A percentile compares a stretch with the other conserved stretches of the same genome.
Conservation (phyloP, 345 rosid species). For the Clarkia xantiana region DNA sequence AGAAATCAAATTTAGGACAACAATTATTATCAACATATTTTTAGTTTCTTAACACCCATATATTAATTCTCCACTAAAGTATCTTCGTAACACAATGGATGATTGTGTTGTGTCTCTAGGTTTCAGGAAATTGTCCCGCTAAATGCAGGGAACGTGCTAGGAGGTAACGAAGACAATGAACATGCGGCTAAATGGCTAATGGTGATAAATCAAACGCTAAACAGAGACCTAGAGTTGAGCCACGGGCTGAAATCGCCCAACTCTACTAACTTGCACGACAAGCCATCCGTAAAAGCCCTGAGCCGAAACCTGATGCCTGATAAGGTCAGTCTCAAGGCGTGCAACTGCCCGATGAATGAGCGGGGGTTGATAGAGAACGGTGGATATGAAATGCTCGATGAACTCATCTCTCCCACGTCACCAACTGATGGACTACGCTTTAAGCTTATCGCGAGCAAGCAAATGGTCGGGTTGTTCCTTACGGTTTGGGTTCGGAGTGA, state of each 20-base stretch:
- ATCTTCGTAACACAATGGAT: too few relatives aligned
- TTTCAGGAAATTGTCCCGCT: slow-evolving; percentile 96
- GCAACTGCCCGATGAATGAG: slow-evolving; percentile 48
- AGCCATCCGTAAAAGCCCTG: slow-evolving; percentile 63
- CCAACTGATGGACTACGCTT: slow-evolving; percentile 26
- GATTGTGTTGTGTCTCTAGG: slow-evolving; percentile 22
- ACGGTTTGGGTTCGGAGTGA: slow-evolving; percentile 76
- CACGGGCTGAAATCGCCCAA: slow-evolving; percentile 19
- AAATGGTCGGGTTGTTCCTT: slow-evolving; percentile 90
- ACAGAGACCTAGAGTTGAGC: slow-evolving; percentile 27
- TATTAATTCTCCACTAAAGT: too few relatives aligned
- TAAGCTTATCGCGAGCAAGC: slow-evolving; percentile 61
- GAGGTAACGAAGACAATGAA: slow-evolving; percentile 70
- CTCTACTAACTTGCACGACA: slow-evolving; percentile 47
- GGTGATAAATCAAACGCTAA: slow-evolving; percentile 68
- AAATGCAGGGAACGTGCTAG: slow-evolving; percentile 93
- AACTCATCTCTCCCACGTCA: slow-evolving; percentile 11
- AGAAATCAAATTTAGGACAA: too few relatives aligned
- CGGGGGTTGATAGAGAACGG: too few relatives aligned
- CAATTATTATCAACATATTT: too few relatives aligned
- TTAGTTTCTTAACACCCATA: too few relatives aligned
- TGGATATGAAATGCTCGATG: too few relatives aligned
- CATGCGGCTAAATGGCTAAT: slow-evolving; percentile 94
- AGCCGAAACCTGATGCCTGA: slow-evolving; percentile 53
- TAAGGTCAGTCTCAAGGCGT: slow-evolving; percentile 50